Percentiles rank a stretch among this genome's conserved stretches.
Conservation (phyloP, 257 asterid species). For the Cruciata laevipes region DNA sequence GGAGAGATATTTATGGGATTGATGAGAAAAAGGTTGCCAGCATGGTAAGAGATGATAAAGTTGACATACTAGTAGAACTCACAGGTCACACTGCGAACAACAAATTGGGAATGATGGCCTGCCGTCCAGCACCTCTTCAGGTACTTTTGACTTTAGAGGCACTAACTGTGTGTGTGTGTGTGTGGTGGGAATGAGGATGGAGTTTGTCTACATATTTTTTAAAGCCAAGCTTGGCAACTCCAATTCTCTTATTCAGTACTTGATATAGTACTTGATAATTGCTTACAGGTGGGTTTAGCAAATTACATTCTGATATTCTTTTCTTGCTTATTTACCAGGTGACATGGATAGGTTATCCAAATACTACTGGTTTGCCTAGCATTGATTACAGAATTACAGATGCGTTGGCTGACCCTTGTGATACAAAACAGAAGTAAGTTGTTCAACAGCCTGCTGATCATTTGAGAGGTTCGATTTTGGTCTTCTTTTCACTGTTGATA, state of each 20-base stretch:
- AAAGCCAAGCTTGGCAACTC: background rate
- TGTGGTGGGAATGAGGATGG: background rate
- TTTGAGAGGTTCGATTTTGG: constrained; percentile 3
- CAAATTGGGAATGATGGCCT: constrained; percentile 98
- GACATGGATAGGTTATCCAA: constrained; percentile 99
- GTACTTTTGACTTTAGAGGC: constrained; percentile 33
- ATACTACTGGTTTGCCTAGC: constrained; percentile 94
- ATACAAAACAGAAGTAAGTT: constrained; percentile 65
- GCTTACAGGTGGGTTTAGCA: background rate
- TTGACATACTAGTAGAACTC: constrained; percentile 96
- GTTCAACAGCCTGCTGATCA: constrained; percentile 2
- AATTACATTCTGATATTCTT: background rate
- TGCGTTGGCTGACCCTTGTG: constrained; percentile 77
- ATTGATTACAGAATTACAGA: constrained; percentile 95
- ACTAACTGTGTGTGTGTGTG: background rate
- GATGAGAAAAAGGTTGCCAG: constrained; percentile 93
- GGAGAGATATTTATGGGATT: constrained; percentile 90
- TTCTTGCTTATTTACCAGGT: constrained; percentile 44
- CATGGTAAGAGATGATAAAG: constrained; percentile 85
- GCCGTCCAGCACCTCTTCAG: constrained; percentile 99
- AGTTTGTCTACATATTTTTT: background rate
- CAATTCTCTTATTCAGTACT: background rate
- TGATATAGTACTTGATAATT: constrained; percentile 2
- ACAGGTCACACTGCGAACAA: constrained; percentile 99
- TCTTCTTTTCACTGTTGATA: constrained; percentile 16